Evolutionary conservation across 2,329 filamentous ascomycete species (phyloP), one percentile per base, ranked within the genome.

Genomic region (Penicillium sp.): DNA sequence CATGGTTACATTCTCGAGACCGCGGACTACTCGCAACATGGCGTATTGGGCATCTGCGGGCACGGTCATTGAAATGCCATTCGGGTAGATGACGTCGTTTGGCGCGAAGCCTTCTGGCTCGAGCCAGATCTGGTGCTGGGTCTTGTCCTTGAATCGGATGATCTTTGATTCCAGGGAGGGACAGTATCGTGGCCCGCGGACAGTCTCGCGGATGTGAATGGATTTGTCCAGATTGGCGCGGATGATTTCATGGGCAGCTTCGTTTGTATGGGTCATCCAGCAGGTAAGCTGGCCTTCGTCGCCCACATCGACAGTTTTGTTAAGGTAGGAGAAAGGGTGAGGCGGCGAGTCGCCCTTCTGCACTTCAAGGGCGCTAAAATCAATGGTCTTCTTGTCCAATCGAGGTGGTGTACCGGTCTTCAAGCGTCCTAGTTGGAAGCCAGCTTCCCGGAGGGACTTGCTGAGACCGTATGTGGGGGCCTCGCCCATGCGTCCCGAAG

Each of bases 321-420:
- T 93, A 48, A 99, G 78, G 65, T 93, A 97, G 62, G 91, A 97
- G 72, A 99, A 99, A 0, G 94, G 93, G 65, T 81, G 83, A 0
- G 94, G 93, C 1, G 91, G 90, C 2, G 93, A 81, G 66, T 99
- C 94, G 5, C 93, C 94, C 31, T 76, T 78, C 65, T 97, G 93
- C 4, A 82, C 76, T 53, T 92, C 84, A 4, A 97, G 77, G 0
- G 79, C 72, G 2, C 80, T 76, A 69, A 89, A 97, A 64, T 97
- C 82, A 69, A 99, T 97, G 37, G 88, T 90, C 52, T 85, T 86
- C 59, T 84, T 86, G 63, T 91, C 89, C 52, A 99, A 79, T 27
- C 94, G 86, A 23, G 94, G 94, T 8, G 94, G 94, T 6, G 94
- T 99, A 15, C 94, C 94, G 0, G 94, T 99, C 81, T 99, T 99